phyloP scores from a whole-genome alignment of 176 grass and related monocot species.

The Oryza glumipatula region DNA sequence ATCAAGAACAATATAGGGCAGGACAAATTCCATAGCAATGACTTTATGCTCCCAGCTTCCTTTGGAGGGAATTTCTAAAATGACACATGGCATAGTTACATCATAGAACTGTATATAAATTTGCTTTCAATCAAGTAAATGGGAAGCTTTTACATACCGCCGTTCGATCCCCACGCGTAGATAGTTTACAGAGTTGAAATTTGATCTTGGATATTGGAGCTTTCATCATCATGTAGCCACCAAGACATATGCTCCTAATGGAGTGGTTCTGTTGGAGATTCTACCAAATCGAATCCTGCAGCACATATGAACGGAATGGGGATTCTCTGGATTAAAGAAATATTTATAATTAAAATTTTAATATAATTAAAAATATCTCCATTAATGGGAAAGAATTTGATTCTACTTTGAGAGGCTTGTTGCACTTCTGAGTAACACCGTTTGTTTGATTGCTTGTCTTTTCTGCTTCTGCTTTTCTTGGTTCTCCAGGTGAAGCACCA shows the following conservation, averaged over 20 bases:
- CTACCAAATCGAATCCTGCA: conserved; percentile 41
- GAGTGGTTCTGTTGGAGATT: conserved; percentile 29
- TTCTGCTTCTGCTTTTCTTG: conserved; percentile 40
- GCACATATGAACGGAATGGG: conserved; percentile 22
- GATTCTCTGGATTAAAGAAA: conserved; percentile 27
- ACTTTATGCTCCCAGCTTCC: conserved; percentile 40
- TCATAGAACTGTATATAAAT: conserved; percentile 36
- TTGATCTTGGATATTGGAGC: not conserved
- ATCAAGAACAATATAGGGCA: conserved; percentile 44
- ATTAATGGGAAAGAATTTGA: conserved; percentile 25
- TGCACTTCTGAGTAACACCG: conserved; percentile 39
- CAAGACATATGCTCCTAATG: not conserved
- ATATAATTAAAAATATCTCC: conserved; percentile 36
- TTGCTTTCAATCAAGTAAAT: conserved; percentile 36
- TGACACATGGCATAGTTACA: conserved; percentile 31
- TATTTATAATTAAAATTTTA: conserved; percentile 1
- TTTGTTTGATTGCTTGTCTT: conserved; percentile 35
- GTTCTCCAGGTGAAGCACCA: conserved; percentile 34
- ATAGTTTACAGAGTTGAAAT: conserved; percentile 18
- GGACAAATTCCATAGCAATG: conserved; percentile 48
- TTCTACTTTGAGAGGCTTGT: conserved; percentile 42
- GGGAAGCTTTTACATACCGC: conserved; percentile 35
- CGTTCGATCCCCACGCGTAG: not conserved
- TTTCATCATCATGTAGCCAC: conserved; percentile 32
- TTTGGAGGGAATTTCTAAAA: conserved; percentile 48